A percentile compares a stretch with the other conserved stretches of the same genome.
These are phyloP conservation scores for Hyphopichia wangnamkhiaoensis DNA, from an alignment of 1,139 yeast species.

Conservation along the genomic window DNA sequence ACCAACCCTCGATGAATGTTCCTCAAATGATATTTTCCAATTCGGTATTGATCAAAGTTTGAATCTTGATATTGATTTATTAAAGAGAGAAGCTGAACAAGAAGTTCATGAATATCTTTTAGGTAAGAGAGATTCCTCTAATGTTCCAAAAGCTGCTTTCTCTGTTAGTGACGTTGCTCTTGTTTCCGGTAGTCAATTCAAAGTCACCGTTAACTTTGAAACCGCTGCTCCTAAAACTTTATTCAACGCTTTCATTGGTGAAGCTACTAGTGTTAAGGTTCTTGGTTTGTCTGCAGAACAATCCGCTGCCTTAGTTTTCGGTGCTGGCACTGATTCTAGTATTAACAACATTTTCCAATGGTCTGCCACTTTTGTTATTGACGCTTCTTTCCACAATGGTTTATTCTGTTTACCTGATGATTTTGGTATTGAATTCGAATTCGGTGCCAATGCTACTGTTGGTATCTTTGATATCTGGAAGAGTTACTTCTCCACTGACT, in stretches of 20 bases:
- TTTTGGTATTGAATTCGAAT: constrained; percentile 23
- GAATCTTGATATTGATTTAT: constrained; percentile 13
- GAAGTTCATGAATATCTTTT: constrained; percentile 8
- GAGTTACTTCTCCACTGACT: constrained; percentile 18
- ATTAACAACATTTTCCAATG: constrained; percentile 19
- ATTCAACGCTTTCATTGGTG: constrained; percentile 5
- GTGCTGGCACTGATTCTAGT: constrained; percentile 11
- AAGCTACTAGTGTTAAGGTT: constrained; percentile 9
- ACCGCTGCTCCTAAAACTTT: constrained; percentile 8
- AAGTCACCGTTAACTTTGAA: constrained; percentile 19
- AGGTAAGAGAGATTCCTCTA: constrained; percentile 9
- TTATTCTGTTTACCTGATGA: constrained; percentile 22
- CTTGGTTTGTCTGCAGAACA: constrained; percentile 18
- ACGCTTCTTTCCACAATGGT: constrained; percentile 15
- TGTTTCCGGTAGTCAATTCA: constrained; percentile 18
- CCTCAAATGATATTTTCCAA: constrained; percentile 3
- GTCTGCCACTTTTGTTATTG: constrained; percentile 18
- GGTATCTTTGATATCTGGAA: constrained; percentile 18
- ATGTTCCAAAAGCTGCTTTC: constrained; percentile 22
- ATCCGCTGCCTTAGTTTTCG: constrained; percentile 14
- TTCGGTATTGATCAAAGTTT: constrained; percentile 12
- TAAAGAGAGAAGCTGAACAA: constrained; percentile 12
- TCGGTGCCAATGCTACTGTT: constrained; percentile 13
- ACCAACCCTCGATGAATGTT: constrained; percentile 6
- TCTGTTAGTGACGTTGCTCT: constrained; percentile 19